A percentile compares a stretch with the other conserved stretches of the same genome.
Evolutionary conservation across 139 green algal species (phyloP).

Genomic region (Micractinium conductrix): DNA sequence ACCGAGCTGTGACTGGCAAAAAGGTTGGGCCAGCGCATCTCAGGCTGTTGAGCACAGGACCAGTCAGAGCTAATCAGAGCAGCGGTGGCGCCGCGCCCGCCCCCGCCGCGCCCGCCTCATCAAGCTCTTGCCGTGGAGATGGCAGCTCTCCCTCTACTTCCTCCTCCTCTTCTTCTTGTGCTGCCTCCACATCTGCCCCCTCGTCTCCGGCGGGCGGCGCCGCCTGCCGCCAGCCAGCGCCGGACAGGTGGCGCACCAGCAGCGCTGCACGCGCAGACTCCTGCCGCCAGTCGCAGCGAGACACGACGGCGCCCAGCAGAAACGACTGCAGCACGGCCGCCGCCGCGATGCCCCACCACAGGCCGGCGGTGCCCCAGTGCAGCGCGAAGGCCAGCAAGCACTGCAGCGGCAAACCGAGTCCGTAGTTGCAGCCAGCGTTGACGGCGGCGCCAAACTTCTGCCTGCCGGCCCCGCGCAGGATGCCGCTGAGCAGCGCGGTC

Average conservation of each 20-base stretch:
- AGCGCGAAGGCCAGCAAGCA: slow-evolving; percentile 46
- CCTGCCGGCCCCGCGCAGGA: slow-evolving; percentile 50
- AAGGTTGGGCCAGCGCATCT: too few species aligned
- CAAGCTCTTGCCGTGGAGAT: too few species aligned
- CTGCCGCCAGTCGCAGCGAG: neutral
- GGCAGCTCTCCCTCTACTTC: too few species aligned
- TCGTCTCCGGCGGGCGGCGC: too few species aligned
- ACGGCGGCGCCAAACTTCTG: slow-evolving; percentile 47
- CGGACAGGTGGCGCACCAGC: slow-evolving; percentile 45
- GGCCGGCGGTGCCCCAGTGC: neutral
- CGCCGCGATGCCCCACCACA: slow-evolving; percentile 38
- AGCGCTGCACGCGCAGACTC: neutral
- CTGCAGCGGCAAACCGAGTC: slow-evolving; percentile 50
- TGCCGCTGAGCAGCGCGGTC: slow-evolving; percentile 47
- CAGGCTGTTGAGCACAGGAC: neutral
- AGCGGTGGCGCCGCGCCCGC: neutral
- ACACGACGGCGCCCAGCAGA: neutral
- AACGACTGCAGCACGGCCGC: neutral
- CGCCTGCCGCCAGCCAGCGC: neutral
- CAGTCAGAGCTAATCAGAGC: neutral
- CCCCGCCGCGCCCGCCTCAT: too few species aligned
- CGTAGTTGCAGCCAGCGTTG: slow-evolving; percentile 52
- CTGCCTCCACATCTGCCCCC: too few species aligned
- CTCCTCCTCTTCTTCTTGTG: too few species aligned
- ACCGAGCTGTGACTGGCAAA: neutral